Conservation (phyloP, 2,329 filamentous ascomycete species). For the Aureobasidium pullulans region DNA sequence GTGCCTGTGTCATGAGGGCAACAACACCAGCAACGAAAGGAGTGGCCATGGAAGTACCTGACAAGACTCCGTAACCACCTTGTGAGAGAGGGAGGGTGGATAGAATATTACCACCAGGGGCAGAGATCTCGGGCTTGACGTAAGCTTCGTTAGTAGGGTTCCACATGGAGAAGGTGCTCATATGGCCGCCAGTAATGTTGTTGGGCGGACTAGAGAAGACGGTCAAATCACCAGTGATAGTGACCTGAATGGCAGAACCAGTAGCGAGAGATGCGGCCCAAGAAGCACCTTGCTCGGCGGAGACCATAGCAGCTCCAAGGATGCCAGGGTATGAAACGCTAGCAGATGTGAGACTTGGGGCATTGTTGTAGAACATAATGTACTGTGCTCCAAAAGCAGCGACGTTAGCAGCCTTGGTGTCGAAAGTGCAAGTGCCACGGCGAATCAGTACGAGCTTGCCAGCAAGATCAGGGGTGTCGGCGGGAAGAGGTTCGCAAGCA, state of each 20-base stretch:
- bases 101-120: constrained; percentile 51
- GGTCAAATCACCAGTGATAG: constrained; percentile 18
- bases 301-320: constrained; percentile 21
- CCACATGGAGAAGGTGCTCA: constrained; percentile 51
- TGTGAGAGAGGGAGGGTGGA: constrained; percentile 46
- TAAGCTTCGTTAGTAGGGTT: constrained; percentile 54
- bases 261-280: constrained; percentile 17
- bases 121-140: constrained; percentile 49
- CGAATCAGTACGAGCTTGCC: constrained; percentile 53
- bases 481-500: constrained; percentile 47
- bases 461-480: constrained; percentile 50
- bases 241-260: constrained; percentile 18
- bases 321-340: constrained; percentile 14
- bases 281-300: constrained; percentile 20
- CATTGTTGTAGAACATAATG: constrained; percentile 54
- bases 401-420: constrained; percentile 47
- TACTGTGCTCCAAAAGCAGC: constrained; percentile 52
- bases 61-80: constrained; percentile 44
- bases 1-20: constrained; percentile 25
- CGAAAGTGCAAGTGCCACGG: constrained; percentile 51
- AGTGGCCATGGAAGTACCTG: constrained; percentile 54
- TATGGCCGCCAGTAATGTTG: constrained; percentile 39
- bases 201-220: constrained; percentile 17
- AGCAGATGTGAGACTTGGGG: not conserved
- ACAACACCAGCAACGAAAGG: constrained; percentile 47